These are phyloP conservation scores for Didymella pomorum DNA, from an alignment of 2,329 filamentous ascomycete genomes.

Conservation along the genomic window DNA sequence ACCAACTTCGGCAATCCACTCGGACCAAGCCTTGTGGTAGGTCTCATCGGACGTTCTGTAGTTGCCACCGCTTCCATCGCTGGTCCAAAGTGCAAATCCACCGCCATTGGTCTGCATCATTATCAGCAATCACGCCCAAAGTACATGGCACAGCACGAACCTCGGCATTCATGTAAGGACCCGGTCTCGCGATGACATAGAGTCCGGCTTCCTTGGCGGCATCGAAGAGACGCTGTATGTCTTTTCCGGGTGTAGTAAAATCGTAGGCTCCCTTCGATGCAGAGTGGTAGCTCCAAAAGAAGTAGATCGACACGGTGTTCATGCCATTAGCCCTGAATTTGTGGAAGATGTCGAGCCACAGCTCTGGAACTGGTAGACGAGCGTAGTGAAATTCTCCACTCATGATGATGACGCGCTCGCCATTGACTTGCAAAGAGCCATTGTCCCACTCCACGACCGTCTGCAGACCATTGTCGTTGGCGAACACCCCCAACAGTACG, in stretches of 20 bases:
- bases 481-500: slow-evolving; percentile 25
- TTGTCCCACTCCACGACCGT: slow-evolving; percentile 60
- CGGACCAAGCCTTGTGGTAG: slow-evolving; percentile 58
- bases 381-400: slow-evolving; percentile 63
- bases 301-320: slow-evolving; percentile 60
- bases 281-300: slow-evolving; percentile 62
- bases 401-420: slow-evolving; percentile 59
- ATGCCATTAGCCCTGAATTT: slow-evolving; percentile 63
- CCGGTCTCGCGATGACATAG: slow-evolving; percentile 61
- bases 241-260: slow-evolving; percentile 61
- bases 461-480: slow-evolving; percentile 41
- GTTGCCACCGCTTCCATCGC: slow-evolving; percentile 57
- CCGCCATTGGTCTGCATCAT: slow-evolving; percentile 53
- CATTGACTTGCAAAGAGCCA: slow-evolving; percentile 61
- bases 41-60: slow-evolving; percentile 55
- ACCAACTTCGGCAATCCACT: slow-evolving; percentile 58
- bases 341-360: slow-evolving; percentile 64
- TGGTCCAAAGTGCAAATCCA: slow-evolving; percentile 57
- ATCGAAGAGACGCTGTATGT: slow-evolving; percentile 61
- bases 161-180: slow-evolving; percentile 63
- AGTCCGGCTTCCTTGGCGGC: slow-evolving; percentile 61
- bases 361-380: slow-evolving; percentile 61
- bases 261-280: slow-evolving; percentile 57
- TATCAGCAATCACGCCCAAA: not conserved
- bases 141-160: not conserved